phyloP scores from a whole-genome alignment of 768 basidiomycete genomes.

The Leucogyrophana mollusca region DNA sequence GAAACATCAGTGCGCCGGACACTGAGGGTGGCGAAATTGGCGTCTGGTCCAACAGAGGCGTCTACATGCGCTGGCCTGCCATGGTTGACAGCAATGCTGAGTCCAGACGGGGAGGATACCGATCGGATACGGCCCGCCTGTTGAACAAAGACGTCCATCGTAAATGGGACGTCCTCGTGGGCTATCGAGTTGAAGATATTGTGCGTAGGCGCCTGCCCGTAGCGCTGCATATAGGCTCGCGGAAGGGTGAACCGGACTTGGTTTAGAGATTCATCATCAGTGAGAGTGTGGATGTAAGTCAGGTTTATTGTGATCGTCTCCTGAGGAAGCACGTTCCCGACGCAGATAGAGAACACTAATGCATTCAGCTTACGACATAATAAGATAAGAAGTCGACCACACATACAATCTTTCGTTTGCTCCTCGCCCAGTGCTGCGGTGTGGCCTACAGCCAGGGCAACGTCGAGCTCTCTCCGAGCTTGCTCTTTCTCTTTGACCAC shows the following conservation, averaged over 20 bases:
- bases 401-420: slow-evolving; percentile 4
- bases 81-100: no score
- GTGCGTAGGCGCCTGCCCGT: not conserved
- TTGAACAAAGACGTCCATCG: no score
- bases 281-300: not conserved
- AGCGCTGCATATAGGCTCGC: not conserved
- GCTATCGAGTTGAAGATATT: no score
- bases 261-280: not conserved
- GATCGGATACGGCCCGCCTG: no score
- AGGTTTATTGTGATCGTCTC: not conserved
- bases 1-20: not conserved
- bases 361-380: no score
- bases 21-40: not conserved
- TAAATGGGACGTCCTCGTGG: no score
- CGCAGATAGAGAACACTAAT: not conserved
- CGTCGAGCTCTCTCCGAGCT: slow-evolving; percentile 11
- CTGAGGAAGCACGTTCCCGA: not conserved
- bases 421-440: slow-evolving; percentile 8
- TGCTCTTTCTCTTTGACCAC: slow-evolving; percentile 1
- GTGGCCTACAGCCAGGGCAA: slow-evolving; percentile 9
- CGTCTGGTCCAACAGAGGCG: no score
- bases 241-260: not conserved
- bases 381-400: no score
- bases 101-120: not conserved
- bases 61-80: no score